Evolutionary conservation across 345 rosid species (phyloP).

Genomic region (Lepidium africanum): DNA sequence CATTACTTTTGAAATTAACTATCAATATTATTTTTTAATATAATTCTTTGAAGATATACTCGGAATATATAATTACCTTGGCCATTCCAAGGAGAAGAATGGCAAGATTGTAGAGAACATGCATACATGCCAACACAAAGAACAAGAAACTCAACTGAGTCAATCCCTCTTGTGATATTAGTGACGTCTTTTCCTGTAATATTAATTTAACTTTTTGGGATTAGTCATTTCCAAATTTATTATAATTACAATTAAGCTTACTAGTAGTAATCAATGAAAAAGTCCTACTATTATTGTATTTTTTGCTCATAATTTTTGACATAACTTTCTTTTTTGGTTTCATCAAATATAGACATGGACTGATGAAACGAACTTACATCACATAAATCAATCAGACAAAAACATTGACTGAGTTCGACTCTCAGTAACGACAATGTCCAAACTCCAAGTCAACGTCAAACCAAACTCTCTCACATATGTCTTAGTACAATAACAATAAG

Average conservation of each 20-base stretch:
- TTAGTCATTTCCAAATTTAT: neutral
- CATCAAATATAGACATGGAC: no score
- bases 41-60: neutral
- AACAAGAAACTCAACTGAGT: conserved; percentile 62
- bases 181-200: conserved; percentile 44
- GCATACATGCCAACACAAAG: conserved; percentile 65
- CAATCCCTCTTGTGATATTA: conserved; percentile 52
- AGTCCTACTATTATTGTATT: no score
- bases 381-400: no score
- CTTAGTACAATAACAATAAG: no score
- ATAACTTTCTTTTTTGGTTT: no score
- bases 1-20: no score
- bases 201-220: neutral
- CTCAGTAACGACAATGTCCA: neutral
- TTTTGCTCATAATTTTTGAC: neutral
- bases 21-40: no score
- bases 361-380: no score
- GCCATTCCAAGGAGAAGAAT: conserved; percentile 66
- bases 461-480: neutral
- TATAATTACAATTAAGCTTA: neutral
- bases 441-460: neutral
- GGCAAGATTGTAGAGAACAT: conserved; percentile 49
- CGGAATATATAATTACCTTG: conserved; percentile 33
- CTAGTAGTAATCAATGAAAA: no score
- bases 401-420: neutral